Conservation (phyloP, 1,139 yeast genomes). For the Blastobotrys niveus region DNA sequence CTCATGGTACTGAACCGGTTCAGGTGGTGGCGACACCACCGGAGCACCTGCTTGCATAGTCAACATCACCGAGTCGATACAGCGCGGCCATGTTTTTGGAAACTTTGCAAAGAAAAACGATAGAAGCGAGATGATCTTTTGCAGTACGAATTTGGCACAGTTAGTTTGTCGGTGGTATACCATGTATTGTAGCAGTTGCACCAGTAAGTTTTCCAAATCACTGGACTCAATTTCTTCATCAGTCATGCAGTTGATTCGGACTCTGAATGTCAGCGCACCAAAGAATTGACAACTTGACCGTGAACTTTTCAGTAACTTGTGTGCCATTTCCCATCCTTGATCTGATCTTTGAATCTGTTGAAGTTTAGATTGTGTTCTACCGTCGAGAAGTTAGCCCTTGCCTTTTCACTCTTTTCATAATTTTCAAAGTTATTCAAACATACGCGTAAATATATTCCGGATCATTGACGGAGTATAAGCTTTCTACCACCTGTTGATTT, state of each 20-base stretch:
- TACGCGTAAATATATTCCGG: constrained; percentile 20
- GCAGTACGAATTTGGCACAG: constrained; percentile 27
- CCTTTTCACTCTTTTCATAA: too few relatives aligned
- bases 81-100: constrained; percentile 30
- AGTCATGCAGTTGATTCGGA: constrained; percentile 39
- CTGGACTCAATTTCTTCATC: constrained; percentile 13
- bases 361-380: constrained; percentile 41
- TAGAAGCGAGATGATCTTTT: constrained; percentile 34
- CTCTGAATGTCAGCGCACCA: constrained; percentile 57
- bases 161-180: constrained; percentile 18
- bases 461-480: constrained; percentile 21
- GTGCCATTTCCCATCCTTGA: constrained; percentile 48
- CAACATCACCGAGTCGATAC: constrained; percentile 20
- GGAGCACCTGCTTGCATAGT: constrained; percentile 11
- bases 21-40: constrained; percentile 2
- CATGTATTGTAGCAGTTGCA: constrained; percentile 29
- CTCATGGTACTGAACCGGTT: neutral
- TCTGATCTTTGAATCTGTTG: constrained; percentile 46
- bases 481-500: constrained; percentile 21
- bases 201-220: constrained; percentile 19
- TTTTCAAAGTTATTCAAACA: constrained; percentile 6
- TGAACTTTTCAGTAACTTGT: constrained; percentile 36
- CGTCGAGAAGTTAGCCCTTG: constrained; percentile 6
- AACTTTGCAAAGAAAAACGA: constrained; percentile 31
- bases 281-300: constrained; percentile 48